Conservation (phyloP, 2,329 filamentous ascomycete genomes). For the Fusarium sp. region DNA sequence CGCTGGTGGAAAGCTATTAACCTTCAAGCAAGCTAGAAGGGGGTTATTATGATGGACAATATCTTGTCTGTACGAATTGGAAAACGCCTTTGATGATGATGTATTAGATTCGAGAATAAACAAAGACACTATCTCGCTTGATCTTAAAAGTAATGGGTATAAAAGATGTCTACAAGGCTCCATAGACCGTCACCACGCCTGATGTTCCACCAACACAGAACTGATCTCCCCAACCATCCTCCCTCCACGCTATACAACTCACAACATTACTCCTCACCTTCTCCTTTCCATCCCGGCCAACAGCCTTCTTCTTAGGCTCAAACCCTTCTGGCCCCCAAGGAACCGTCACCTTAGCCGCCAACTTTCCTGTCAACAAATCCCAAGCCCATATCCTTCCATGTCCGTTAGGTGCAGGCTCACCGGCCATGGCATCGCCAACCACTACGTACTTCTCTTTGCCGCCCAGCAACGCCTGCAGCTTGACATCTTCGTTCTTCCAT, state of each 20-base stretch:
- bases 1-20: constrained; percentile 29
- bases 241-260: constrained; percentile 71
- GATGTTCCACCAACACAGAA: constrained; percentile 74
- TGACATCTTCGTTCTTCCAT: constrained; percentile 73
- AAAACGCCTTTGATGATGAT: constrained; percentile 29
- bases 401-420: constrained; percentile 41
- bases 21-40: constrained; percentile 13
- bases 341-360: constrained; percentile 69
- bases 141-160: background rate
- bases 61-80: constrained; percentile 19
- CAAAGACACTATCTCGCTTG: background rate
- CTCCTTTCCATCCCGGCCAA: constrained; percentile 69
- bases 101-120: constrained; percentile 2
- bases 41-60: constrained; percentile 18
- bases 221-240: constrained; percentile 70
- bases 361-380: constrained; percentile 81
- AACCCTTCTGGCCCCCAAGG: constrained; percentile 65
- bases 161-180: constrained; percentile 46
- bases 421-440: constrained; percentile 77
- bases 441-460: constrained; percentile 80
- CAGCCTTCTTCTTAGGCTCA: constrained; percentile 59
- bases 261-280: constrained; percentile 69
- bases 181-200: constrained; percentile 72
- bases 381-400: constrained; percentile 79
- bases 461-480: constrained; percentile 81